A percentile compares a stretch with the other conserved stretches of the same genome.
Evolutionary conservation across 805 yeast genomes (phyloP).

Genomic region (Phaffomyces thermotolerans): DNA sequence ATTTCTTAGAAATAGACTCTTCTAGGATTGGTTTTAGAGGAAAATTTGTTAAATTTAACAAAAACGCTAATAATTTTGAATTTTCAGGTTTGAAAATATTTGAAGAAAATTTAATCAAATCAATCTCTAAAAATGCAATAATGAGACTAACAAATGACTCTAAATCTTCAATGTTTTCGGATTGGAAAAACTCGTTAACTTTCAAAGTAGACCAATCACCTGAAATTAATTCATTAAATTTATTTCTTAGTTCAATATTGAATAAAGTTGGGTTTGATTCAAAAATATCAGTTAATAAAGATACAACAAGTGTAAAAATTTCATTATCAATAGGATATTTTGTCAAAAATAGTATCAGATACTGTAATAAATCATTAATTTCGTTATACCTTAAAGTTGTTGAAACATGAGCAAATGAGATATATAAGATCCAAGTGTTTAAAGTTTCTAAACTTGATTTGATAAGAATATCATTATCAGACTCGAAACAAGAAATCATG

Average conservation of each 20-base stretch:
- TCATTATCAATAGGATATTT: slow-evolving; percentile 8
- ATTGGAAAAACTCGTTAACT: slow-evolving; percentile 27
- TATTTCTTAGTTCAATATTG: slow-evolving; percentile 13
- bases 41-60: slow-evolving; percentile 47
- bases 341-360: slow-evolving; percentile 9
- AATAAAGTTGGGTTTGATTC: slow-evolving; percentile 25
- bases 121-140: slow-evolving; percentile 40
- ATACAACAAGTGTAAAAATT: slow-evolving; percentile 8
- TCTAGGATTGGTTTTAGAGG: slow-evolving; percentile 53
- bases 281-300: slow-evolving; percentile 15
- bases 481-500: slow-evolving; percentile 10
- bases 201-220: slow-evolving; percentile 38
- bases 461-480: slow-evolving; percentile 7
- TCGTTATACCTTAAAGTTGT: slow-evolving; percentile 19
- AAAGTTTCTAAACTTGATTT: slow-evolving; percentile 26
- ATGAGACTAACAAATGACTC: slow-evolving; percentile 38
- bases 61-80: slow-evolving; percentile 37
- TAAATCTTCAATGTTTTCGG: slow-evolving; percentile 30
- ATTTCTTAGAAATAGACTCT: slow-evolving; percentile 47
- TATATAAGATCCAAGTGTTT: slow-evolving; percentile 31
- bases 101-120: slow-evolving; percentile 35
- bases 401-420: slow-evolving; percentile 28
- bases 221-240: slow-evolving; percentile 29
- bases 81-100: slow-evolving; percentile 30
- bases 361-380: slow-evolving; percentile 16